phyloP scores from a whole-genome alignment of 2,329 filamentous ascomycete species.

The Capronia americana region DNA sequence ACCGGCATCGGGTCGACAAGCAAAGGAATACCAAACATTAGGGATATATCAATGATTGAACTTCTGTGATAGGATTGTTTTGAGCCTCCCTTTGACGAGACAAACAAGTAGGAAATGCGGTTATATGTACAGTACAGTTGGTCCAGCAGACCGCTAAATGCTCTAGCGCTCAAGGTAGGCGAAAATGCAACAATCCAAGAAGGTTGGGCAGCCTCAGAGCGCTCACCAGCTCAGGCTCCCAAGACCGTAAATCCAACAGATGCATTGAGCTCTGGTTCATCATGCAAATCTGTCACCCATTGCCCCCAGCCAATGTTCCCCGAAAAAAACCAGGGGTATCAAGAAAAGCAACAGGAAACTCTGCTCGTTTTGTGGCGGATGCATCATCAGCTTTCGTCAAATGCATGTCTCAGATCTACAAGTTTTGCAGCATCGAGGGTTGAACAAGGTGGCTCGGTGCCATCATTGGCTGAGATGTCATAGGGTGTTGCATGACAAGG shows the following conservation, averaged over 20 bases:
- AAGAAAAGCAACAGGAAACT: slow-evolving; percentile 21
- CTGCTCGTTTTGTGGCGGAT: slow-evolving; percentile 20
- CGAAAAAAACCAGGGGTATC: slow-evolving; percentile 15
- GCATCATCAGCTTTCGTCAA: slow-evolving; percentile 31
- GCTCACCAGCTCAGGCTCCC: not conserved
- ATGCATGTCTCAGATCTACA: slow-evolving; percentile 29
- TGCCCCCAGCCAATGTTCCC: slow-evolving; percentile 5
- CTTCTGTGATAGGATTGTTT: slow-evolving; percentile 10
- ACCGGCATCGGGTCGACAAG: not conserved
- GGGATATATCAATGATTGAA: not conserved
- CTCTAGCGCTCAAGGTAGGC: slow-evolving; percentile 2
- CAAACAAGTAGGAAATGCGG: slow-evolving; percentile 20
- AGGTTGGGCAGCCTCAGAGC: not conserved
- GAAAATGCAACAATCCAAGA: slow-evolving; percentile 5
- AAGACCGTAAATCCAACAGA: slow-evolving; percentile 8
- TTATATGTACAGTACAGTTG: slow-evolving; percentile 39
- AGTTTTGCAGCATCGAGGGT: slow-evolving; percentile 40
- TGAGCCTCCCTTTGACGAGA: slow-evolving; percentile 7
- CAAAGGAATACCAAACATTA: not conserved
- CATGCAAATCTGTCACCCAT: slow-evolving; percentile 16
- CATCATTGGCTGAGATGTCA: slow-evolving; percentile 38
- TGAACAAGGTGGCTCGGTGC: slow-evolving; percentile 40
- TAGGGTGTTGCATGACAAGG: slow-evolving; percentile 37
- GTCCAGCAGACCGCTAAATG: slow-evolving; percentile 30
- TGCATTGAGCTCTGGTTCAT: slow-evolving; percentile 26